Base-by-base conservation (phyloP, 176 grass and related monocot species). In the Juncus inflexus region DNA sequence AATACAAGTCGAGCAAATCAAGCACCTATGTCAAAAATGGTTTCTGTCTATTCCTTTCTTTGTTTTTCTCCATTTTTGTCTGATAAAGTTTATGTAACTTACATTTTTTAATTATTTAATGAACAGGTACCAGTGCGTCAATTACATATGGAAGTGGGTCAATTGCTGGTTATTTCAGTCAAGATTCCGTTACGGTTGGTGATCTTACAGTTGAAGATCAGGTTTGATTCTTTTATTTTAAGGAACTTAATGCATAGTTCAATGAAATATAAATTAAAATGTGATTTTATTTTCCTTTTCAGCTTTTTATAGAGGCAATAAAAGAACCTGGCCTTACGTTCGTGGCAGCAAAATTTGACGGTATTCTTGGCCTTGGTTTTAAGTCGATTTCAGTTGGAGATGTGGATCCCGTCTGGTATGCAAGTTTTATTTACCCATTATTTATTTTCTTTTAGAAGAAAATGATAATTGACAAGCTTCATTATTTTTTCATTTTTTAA, bases 301-400 rank as follows among this genome's bases (percentile, higher is more conserved):
- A 95, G 86, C 63, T 63, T 59, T 95, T 95, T 74, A 90, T 95
- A 69, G 83, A 95, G 83, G 77, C 90, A 36, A 90, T 77, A 1
- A 74, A 47, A 65, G 86, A 95, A 52, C 62, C 86, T 16, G 54
- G 86, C 69, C 6, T 95, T 40, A 89, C 83, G 58, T 95, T 95
- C 40, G 49, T 86, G 71, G 59, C 86, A 42, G 80, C 71, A 52
- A 95, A 95, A 74, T 95, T 95, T 38, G 86, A 95, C 15, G 86
- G 90, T 55, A 86, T 95, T 83, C 75, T 95, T 74, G 90, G 86
- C n/a, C 90, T 95, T 79, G 86, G 79, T 28, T 95, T 90, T 75
- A 74, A 84, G 52, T 83, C 89, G 84, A 86, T 95, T 53, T 84
- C 86, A 4, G 80, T 79, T 50, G 83, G 83, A 37, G 43, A 51